Evolutionary conservation across 2,329 filamentous ascomycete genomes (phyloP).

Genomic region (Talaromyces sp.): DNA sequence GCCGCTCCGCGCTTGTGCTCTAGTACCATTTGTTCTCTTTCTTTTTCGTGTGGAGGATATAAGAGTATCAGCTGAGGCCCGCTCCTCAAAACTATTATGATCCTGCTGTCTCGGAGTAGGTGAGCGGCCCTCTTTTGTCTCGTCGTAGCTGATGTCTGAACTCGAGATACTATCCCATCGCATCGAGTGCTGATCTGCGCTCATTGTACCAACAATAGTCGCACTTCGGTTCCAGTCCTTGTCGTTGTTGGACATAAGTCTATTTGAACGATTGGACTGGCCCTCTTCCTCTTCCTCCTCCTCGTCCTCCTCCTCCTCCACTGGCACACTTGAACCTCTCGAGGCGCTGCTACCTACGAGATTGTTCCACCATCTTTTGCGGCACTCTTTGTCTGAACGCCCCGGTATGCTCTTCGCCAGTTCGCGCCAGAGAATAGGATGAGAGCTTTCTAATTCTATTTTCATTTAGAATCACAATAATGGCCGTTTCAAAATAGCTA

Average conservation of each 20-base stretch:
- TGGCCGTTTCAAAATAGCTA: background rate
- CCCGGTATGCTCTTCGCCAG: background rate
- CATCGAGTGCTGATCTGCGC: background rate
- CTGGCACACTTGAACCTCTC: background rate
- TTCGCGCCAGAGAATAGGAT: background rate
- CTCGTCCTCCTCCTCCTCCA: background rate
- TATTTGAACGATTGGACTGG: no score
- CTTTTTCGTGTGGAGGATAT: no score
- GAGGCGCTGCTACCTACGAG: background rate
- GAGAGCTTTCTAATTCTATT: background rate
- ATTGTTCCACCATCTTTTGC: background rate
- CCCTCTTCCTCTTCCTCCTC: no score
- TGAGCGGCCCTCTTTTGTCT: background rate
- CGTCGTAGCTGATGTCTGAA: background rate
- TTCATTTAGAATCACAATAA: background rate
- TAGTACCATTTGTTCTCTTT: no score
- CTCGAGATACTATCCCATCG: background rate
- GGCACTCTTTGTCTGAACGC: background rate
- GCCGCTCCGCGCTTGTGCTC: no score
- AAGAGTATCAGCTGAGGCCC: background rate
- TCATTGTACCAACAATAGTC: background rate
- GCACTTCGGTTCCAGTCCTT: background rate
- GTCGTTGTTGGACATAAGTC: no score
- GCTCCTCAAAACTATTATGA: no score
- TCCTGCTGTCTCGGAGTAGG: no score